These are phyloP conservation scores for Cucurbita maxima DNA, from an alignment of 306 rosid genomes.

Conservation along the genomic window DNA sequence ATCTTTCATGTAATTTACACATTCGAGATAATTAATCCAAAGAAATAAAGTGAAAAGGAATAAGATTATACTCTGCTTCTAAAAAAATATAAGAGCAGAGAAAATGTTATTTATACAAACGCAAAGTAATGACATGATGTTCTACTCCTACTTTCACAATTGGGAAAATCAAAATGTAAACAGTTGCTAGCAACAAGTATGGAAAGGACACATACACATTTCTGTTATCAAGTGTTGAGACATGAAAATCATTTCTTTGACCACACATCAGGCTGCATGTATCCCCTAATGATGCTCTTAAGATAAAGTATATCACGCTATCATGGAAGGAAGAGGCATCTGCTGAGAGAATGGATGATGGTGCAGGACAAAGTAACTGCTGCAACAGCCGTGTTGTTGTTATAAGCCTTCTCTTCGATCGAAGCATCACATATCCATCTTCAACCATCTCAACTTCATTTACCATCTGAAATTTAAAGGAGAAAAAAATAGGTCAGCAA, in stretches of 20 bases:
- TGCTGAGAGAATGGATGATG: slow-evolving; percentile 22
- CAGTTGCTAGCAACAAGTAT: background rate
- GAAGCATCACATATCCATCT: slow-evolving; percentile 13
- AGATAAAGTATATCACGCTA: slow-evolving; percentile 21
- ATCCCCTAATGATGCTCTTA: slow-evolving; percentile 28
- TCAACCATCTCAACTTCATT: slow-evolving; percentile 23
- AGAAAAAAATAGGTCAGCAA: background rate
- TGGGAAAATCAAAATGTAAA: background rate
- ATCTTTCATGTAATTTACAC: background rate
- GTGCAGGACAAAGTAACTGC: slow-evolving; percentile 33
- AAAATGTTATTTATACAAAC: background rate
- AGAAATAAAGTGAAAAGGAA: background rate
- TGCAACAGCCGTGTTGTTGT: slow-evolving; percentile 32
- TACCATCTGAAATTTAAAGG: slow-evolving; percentile 21
- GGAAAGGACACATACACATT: slow-evolving; percentile 21
- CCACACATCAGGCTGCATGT: slow-evolving; percentile 30
- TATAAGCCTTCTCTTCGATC: slow-evolving; percentile 35
- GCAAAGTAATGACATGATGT: background rate
- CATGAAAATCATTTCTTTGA: slow-evolving; percentile 6
- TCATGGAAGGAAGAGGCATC: slow-evolving; percentile 26
- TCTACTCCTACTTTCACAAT: background rate
- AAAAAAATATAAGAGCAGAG: background rate
- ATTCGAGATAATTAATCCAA: background rate
- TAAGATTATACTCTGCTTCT: background rate
- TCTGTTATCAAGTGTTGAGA: background rate